Conservation (phyloP, 116 monocot species). For the Iris pallida region DNA sequence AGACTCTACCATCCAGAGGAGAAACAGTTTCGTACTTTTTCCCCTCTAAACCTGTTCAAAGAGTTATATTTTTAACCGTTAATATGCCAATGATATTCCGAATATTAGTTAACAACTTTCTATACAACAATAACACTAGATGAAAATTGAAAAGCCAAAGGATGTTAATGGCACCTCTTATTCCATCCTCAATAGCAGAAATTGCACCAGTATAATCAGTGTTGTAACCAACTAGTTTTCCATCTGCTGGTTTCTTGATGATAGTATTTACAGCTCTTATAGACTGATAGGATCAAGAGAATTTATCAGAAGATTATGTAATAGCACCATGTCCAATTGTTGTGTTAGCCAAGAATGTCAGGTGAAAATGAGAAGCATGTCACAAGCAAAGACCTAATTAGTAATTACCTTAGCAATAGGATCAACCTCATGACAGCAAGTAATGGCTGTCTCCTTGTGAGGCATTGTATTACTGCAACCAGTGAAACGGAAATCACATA, state of each 20-base stretch:
- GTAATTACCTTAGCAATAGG: conserved; percentile 89
- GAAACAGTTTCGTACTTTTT: conserved; percentile 29
- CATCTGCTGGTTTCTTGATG: conserved; percentile 68
- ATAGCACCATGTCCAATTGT: not conserved
- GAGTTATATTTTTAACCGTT: conserved; percentile 6
- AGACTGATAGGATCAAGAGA: conserved; percentile 35
- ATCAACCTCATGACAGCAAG: conserved; percentile 83
- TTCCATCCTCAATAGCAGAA: conserved; percentile 96
- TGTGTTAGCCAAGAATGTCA: too few species aligned
- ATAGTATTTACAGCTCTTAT: conserved; percentile 96
- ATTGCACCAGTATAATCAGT: conserved; percentile 95
- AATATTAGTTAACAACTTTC: not conserved
- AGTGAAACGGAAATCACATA: conserved; percentile 1
- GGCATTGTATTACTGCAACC: conserved; percentile 67
- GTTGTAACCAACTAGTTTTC: conserved; percentile 87
- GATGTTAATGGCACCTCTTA: conserved; percentile 42
- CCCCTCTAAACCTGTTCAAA: conserved; percentile 20
- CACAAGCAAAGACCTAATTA: too few species aligned
- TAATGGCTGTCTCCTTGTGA: conserved; percentile 77
- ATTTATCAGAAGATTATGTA: not conserved
- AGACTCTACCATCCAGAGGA: conserved; percentile 64
- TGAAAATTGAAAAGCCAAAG: not conserved
- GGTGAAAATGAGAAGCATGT: too few species aligned
- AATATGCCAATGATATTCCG: not conserved
- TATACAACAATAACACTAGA: not conserved